Percentiles rank a stretch among this genome's conserved stretches.
phyloP scores from a whole-genome alignment of 2,329 filamentous ascomycete species.

The Pyricularia sp. region DNA sequence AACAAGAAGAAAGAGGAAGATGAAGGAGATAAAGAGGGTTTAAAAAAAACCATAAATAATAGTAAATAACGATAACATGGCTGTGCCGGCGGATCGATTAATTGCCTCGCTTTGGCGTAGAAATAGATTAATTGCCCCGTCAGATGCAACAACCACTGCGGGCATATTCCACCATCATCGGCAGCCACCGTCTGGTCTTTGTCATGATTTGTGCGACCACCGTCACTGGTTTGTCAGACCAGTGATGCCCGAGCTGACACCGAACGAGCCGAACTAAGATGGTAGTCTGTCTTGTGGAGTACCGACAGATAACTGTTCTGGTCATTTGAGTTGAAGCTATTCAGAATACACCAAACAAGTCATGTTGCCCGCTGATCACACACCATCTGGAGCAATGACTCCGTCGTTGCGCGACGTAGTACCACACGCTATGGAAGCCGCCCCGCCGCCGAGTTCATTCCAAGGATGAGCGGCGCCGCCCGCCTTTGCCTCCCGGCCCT shows the following conservation, averaged over 20 bases:
- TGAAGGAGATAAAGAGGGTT: neutral
- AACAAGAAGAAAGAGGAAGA: neutral
- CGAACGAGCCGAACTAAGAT: neutral
- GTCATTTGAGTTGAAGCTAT: neutral
- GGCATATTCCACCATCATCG: neutral
- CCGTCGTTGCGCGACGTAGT: constrained; percentile 1
- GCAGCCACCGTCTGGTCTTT: neutral
- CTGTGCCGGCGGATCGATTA: neutral
- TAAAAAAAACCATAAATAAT: neutral
- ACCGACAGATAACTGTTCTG: neutral
- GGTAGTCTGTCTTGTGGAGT: neutral
- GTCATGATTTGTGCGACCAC: neutral
- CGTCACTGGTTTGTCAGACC: neutral
- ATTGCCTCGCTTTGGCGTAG: neutral
- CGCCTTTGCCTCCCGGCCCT: neutral
- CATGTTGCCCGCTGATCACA: neutral
- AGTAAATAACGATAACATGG: neutral
- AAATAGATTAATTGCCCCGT: neutral
- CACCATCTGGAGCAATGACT: neutral
- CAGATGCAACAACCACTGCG: neutral
- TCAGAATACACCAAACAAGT: neutral
- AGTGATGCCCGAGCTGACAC: neutral
- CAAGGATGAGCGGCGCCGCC: neutral
- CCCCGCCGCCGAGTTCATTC: neutral
- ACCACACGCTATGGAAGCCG: neutral